Conservation (phyloP, 768 basidiomycete genomes). For the Suillus fuscotomentosus region DNA sequence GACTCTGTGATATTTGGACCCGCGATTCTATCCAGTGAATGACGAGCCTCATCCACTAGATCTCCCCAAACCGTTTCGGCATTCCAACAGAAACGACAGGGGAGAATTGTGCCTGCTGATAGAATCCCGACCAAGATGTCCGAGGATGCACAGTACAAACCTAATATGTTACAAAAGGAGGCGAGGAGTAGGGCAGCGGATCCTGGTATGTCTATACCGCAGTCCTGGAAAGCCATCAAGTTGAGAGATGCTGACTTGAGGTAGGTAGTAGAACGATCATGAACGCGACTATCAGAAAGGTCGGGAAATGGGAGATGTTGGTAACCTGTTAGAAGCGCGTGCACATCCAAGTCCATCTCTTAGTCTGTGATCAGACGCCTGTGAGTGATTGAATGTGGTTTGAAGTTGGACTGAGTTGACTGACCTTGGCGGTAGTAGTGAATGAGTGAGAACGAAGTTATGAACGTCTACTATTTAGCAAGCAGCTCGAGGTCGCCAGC, state of each 20-base stretch:
- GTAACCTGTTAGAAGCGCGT: constrained; percentile 7
- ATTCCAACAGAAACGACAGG: constrained; percentile 19
- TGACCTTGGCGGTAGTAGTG: background rate
- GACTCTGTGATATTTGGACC: background rate
- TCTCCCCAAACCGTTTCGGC: constrained; percentile 15
- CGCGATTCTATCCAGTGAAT: constrained; percentile 7
- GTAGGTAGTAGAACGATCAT: background rate
- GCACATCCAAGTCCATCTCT: background rate
- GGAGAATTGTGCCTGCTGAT: constrained; percentile 3
- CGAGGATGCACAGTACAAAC: constrained; percentile 19
- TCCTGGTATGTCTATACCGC: constrained; percentile 3
- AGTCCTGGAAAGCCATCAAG: constrained; percentile 1
- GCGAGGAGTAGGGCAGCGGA: constrained; percentile 16
- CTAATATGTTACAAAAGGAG: constrained; percentile 20
- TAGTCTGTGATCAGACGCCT: background rate
- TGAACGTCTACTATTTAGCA: background rate
- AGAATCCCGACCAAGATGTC: constrained; percentile 21
- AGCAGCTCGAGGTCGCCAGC: too few species aligned
- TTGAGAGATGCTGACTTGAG: background rate
- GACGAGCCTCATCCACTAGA: constrained; percentile 11
- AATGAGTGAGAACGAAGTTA: background rate
- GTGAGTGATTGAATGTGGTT: background rate
- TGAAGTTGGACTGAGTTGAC: background rate
- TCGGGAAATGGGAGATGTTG: constrained; percentile 17
- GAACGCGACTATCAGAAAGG: constrained; percentile 15